Evolutionary conservation across 176 grass and related monocot species (phyloP), one percentile per base, ranked within the genome.

Genomic region (Phoenix dactylifera): DNA sequence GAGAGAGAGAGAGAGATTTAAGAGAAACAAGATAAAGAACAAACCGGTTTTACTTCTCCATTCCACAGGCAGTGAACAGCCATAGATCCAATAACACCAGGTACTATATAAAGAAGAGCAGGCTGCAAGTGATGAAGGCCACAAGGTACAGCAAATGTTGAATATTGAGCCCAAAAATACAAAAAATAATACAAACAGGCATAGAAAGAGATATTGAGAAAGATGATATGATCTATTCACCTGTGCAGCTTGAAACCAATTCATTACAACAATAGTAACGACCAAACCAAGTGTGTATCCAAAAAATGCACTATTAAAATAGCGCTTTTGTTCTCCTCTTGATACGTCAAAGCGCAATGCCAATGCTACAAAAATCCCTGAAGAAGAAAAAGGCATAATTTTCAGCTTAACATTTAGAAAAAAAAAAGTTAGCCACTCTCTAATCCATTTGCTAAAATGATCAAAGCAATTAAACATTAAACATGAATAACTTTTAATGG

Each of bases 211-310:
- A 39, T 39, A 39, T 39, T 39, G 35, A 58, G n/a, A 58, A 18
- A 16, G 24, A 48, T 59, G 28, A 30, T 6, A 30, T 32, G 5
- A 18, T 57, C 4, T 57, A 72, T 63, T 69, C 71, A 83, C 93
- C 81, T 92, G 93, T 51, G 84, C 93, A 17, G 93, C 93, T 74
- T 85, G 87, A 72, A 97, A 88, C 87, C 87, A 91, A 60, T 97
- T 97, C 93, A 92, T 97, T 26, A 91, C 84, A 75, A 78, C 60
- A 76, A 92, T 86, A 4, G 93, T 91, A 59, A 82, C 53, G 1
- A 71, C 67, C 74, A 97, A 58, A 59, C 93, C 93, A 16, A 61
- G 65, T 10, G 63, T 62, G 32, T 92, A 92, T 68, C 93, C 93
- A 70, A 84, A 62, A 80, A 92, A 97, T 53, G 87, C 87, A 73